Evolutionary conservation across 805 yeast species (phyloP), one percentile per base, ranked within the genome.

Genomic region (Saccharomycopsis sp.): DNA sequence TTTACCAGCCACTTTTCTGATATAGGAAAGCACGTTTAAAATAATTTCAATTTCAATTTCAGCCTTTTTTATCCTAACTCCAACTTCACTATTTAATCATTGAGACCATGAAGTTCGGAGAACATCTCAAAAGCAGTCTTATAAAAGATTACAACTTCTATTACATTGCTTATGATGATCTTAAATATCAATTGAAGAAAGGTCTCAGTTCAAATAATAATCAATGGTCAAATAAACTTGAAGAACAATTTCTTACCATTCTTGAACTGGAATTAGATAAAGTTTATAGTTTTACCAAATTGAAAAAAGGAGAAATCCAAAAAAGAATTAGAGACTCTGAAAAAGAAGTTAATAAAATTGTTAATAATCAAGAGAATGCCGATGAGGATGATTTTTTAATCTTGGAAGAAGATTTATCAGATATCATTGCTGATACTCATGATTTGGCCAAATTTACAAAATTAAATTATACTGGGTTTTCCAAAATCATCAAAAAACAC

Each of bases 21-120:
- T n/a, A n/a, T n/a, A n/a, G n/a, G n/a, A n/a, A n/a, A n/a, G n/a
- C n/a, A n/a, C n/a, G n/a, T n/a, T n/a, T n/a, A n/a, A n/a, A n/a
- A n/a, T n/a, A n/a, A n/a, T n/a, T n/a, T n/a, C n/a, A n/a, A n/a
- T n/a, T n/a, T n/a, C n/a, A n/a, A n/a, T n/a, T n/a, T n/a, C n/a
- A n/a, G n/a, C n/a, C n/a, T n/a, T n/a, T n/a, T n/a, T n/a, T n/a
- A n/a, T n/a, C n/a, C n/a, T n/a, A n/a, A n/a, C n/a, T n/a, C n/a
- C n/a, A n/a, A n/a, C n/a, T n/a, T n/a, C n/a, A n/a, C n/a, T n/a
- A n/a, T n/a, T n/a, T n/a, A n/a, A n/a, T n/a, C n/a, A n/a, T n/a
- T n/a, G n/a, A n/a, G n/a, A 23, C 15, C 33, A 92, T 92, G 96
- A 89, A 88, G 71, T 92, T 92, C 55, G 98, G 98, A 25, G 95